A percentile compares a stretch with the other conserved stretches of the same genome.
phyloP scores from a whole-genome alignment of 495 filamentous ascomycete genomes.

The Hypoxylon intermedium region DNA sequence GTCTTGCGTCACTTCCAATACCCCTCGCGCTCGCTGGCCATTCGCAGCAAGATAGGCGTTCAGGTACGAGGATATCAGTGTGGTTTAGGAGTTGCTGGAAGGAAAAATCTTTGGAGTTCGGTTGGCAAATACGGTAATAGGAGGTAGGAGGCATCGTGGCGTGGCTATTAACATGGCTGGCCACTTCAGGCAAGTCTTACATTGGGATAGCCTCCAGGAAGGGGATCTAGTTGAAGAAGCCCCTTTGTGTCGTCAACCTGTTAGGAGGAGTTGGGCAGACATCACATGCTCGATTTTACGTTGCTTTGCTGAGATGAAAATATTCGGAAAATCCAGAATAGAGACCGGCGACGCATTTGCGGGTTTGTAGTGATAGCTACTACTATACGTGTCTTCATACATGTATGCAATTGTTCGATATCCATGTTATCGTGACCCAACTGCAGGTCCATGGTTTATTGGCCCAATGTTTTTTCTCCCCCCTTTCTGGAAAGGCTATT shows the following conservation, averaged over 20 bases:
- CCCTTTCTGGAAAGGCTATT: too few species aligned
- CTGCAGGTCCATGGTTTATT: too few species aligned
- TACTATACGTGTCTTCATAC: background rate
- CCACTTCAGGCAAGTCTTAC: background rate
- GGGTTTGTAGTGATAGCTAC: conserved; percentile 18
- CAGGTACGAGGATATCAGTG: conserved; percentile 8
- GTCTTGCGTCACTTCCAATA: conserved; percentile 31
- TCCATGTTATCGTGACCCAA: background rate
- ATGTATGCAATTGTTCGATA: background rate
- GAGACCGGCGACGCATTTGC: background rate
- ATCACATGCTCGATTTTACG: too few species aligned
- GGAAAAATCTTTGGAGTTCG: conserved; percentile 16
- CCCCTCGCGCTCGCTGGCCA: conserved; percentile 20
- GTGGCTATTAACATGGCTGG: conserved; percentile 11
- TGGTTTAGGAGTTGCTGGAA: conserved; percentile 31
- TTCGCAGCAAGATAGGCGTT: conserved; percentile 12
- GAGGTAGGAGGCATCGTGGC: conserved; percentile 17
- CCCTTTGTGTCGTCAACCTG: too few species aligned
- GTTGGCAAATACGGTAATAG: conserved; percentile 3
- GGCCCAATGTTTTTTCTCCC: too few species aligned
- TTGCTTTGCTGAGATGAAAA: too few species aligned
- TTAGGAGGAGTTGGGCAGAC: too few species aligned
- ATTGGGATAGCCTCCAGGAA: background rate
- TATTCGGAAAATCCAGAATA: too few species aligned
- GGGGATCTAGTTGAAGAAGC: too few species aligned